Evolutionary conservation across 2,329 filamentous ascomycete genomes (phyloP).

Genomic region (Exophiala dermatitidis): DNA sequence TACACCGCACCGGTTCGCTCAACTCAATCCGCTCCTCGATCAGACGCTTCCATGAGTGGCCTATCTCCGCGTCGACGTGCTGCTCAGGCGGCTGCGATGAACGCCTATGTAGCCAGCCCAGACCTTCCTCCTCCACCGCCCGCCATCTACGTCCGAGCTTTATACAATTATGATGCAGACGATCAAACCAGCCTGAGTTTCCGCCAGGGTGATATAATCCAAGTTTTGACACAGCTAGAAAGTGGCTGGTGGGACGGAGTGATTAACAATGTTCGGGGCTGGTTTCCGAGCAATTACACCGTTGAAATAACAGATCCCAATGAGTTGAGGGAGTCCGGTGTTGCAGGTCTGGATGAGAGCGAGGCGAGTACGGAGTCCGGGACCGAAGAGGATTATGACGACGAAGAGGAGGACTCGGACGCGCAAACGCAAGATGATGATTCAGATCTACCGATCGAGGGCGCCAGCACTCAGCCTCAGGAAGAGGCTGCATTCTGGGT

Average conservation of each 20-base stretch:
- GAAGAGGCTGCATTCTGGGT: slow-evolving; percentile 97
- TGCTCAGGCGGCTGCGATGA: slow-evolving; percentile 37
- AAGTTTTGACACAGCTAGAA: slow-evolving; percentile 95
- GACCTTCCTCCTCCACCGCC: slow-evolving; percentile 38
- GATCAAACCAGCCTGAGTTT: slow-evolving; percentile 96
- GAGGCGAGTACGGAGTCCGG: slow-evolving; percentile 44
- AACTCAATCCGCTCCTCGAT: slow-evolving; percentile 10
- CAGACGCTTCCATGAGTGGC: slow-evolving; percentile 18
- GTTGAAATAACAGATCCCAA: slow-evolving; percentile 67
- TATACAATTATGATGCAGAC: slow-evolving; percentile 97
- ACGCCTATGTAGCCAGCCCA: slow-evolving; percentile 44
- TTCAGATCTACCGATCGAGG: slow-evolving; percentile 60
- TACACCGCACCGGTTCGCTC: slow-evolving; percentile 32
- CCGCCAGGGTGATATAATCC: slow-evolving; percentile 92
- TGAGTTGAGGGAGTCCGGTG: slow-evolving; percentile 48
- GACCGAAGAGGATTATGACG: slow-evolving; percentile 56
- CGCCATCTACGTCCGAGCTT: slow-evolving; percentile 77
- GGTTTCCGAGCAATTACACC: slow-evolving; percentile 99
- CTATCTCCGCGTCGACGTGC: slow-evolving; percentile 26
- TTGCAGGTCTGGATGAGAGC: slow-evolving; percentile 42
- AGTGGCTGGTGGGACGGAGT: slow-evolving; percentile 99
- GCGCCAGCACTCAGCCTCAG: slow-evolving; percentile 56
- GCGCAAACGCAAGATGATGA: slow-evolving; percentile 58
- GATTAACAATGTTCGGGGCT: slow-evolving; percentile 91
- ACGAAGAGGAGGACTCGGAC: slow-evolving; percentile 59